phyloP scores from a whole-genome alignment of 1,284 basidiomycete genomes.

The Cutaneotrichosporon sp. region DNA sequence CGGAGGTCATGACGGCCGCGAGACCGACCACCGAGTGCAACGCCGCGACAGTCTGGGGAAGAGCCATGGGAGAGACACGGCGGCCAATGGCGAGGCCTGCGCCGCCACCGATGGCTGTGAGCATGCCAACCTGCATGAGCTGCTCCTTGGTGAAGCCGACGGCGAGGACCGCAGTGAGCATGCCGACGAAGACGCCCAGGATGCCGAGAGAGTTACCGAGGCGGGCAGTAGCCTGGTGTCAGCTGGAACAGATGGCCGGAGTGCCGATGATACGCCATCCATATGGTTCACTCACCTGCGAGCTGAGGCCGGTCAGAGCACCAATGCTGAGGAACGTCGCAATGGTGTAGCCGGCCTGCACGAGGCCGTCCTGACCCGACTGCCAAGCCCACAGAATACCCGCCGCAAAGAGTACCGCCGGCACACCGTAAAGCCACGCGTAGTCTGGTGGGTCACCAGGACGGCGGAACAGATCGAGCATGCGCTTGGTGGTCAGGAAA shows the following conservation, averaged over 20 bases:
- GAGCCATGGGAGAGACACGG: constrained; percentile 76
- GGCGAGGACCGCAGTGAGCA: constrained; percentile 72
- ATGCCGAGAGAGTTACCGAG: constrained; percentile 80
- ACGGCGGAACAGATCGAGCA: constrained; percentile 86
- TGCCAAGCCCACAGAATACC: constrained; percentile 74
- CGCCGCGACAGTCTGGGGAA: constrained; percentile 74
- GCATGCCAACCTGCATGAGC: constrained; percentile 71
- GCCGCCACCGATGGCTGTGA: constrained; percentile 67
- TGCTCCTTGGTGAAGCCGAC: constrained; percentile 74
- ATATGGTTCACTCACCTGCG: constrained; percentile 30
- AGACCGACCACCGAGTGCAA: constrained; percentile 79
- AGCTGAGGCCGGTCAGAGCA: constrained; percentile 46
- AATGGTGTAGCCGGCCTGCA: constrained; percentile 77
- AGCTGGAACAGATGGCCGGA: background rate
- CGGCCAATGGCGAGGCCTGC: constrained; percentile 69
- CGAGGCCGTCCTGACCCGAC: constrained; percentile 77
- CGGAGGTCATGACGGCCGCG: constrained; percentile 77
- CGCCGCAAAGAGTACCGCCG: constrained; percentile 73
- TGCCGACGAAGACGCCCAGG: constrained; percentile 73
- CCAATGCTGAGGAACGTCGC: constrained; percentile 79
- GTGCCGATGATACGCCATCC: no score
- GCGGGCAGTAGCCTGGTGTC: constrained; percentile 66
- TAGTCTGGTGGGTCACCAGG: constrained; percentile 81
- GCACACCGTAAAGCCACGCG: constrained; percentile 72
- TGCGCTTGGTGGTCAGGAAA: constrained; percentile 77